phyloP scores from a whole-genome alignment of 768 basidiomycete genomes.

The Pleurotus sapidus region DNA sequence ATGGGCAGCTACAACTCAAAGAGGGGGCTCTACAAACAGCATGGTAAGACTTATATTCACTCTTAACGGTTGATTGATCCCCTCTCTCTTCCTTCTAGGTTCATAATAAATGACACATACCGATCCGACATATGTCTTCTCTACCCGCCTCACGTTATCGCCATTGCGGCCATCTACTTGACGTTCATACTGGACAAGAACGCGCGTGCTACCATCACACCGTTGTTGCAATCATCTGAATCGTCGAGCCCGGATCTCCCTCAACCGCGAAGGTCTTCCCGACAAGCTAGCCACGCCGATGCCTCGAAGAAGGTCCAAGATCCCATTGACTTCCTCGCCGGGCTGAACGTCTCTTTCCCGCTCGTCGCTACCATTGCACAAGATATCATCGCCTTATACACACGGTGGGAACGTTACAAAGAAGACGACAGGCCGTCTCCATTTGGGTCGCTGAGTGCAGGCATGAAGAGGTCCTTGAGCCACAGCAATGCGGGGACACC shows the following conservation, averaged over 20 bases:
- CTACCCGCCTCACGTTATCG: constrained; percentile 93
- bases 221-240: constrained; percentile 33
- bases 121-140: constrained; percentile 91
- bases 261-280: constrained; percentile 54
- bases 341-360: constrained; percentile 81
- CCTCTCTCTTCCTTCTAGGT: constrained; percentile 49
- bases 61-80: not conserved
- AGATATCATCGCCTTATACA: constrained; percentile 87
- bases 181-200: constrained; percentile 73
- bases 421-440: constrained; percentile 39
- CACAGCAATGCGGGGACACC: constrained; percentile 24
- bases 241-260: constrained; percentile 20
- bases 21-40: constrained; percentile 81
- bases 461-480: constrained; percentile 22
- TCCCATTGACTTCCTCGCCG: constrained; percentile 78
- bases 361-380: constrained; percentile 83
- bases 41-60: constrained; percentile 53
- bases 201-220: constrained; percentile 41
- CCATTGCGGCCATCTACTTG: constrained; percentile 88
- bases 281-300: constrained; percentile 34
- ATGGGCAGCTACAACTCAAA: constrained; percentile 75
- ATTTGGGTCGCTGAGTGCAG: not conserved
- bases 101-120: constrained; percentile 95
- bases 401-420: constrained; percentile 83
- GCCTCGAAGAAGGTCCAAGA: constrained; percentile 52